Percentiles rank a stretch among this genome's conserved stretches.
These are phyloP conservation scores for Plenodomus tracheiphilus DNA, from an alignment of 2,329 filamentous ascomycete genomes.

Conservation along the genomic window DNA sequence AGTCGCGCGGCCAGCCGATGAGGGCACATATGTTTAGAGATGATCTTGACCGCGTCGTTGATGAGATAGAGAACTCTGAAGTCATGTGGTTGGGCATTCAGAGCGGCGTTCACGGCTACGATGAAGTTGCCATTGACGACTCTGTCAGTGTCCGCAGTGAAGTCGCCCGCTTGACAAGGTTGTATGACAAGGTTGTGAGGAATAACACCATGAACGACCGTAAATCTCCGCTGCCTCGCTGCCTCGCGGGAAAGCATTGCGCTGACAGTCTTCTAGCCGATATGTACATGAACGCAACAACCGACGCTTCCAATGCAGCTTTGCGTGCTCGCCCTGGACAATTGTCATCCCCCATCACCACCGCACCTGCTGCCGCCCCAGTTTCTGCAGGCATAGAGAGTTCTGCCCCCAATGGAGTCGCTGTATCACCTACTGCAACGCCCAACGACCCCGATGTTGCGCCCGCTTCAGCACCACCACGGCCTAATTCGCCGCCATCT, in stretches of 20 bases:
- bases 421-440: too few species aligned
- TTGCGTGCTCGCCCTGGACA: slow-evolving; percentile 7
- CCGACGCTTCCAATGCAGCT: slow-evolving; percentile 4
- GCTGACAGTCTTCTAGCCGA: slow-evolving; percentile 45
- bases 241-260: too few species aligned
- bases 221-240: too few species aligned
- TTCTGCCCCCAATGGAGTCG: too few species aligned
- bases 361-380: background rate
- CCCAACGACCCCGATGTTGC: too few species aligned
- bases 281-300: slow-evolving; percentile 11
- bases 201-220: too few species aligned
- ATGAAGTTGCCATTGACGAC: slow-evolving; percentile 51
- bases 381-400: background rate
- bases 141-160: too few species aligned
- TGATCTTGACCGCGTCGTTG: slow-evolving; percentile 46
- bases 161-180: too few species aligned
- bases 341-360: background rate
- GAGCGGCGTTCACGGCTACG: slow-evolving; percentile 49
- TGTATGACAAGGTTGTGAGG: too few species aligned
- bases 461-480: too few species aligned
- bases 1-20: slow-evolving; percentile 47
- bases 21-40: slow-evolving; percentile 48
- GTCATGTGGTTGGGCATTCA: slow-evolving; percentile 51
- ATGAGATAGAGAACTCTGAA: slow-evolving; percentile 48
- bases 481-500: too few species aligned